Evolutionary conservation across 148 eudicot species (phyloP).

Genomic region (Cornus suecica): DNA sequence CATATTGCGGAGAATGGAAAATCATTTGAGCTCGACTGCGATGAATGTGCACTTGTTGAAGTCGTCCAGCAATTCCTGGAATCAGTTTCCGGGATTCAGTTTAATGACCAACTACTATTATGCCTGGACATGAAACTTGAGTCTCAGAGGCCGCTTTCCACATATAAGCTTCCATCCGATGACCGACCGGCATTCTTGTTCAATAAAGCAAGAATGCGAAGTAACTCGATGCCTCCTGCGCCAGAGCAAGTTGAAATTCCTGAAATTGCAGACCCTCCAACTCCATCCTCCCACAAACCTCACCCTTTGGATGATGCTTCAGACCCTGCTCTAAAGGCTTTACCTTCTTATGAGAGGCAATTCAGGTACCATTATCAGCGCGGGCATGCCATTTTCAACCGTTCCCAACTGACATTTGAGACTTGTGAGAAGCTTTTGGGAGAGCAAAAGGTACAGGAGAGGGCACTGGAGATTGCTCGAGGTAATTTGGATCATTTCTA

Average conservation of each 20-base stretch:
- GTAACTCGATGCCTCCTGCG: constrained; percentile 66
- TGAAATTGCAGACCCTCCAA: constrained; percentile 50
- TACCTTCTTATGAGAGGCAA: constrained; percentile 89
- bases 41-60: constrained; percentile 68
- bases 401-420: constrained; percentile 45
- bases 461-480: constrained; percentile 91
- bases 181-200: constrained; percentile 75
- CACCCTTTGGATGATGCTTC: constrained; percentile 85
- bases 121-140: constrained; percentile 87
- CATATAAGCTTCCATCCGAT: constrained; percentile 74
- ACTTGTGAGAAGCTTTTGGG: constrained; percentile 58
- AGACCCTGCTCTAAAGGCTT: constrained; percentile 92
- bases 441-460: constrained; percentile 89
- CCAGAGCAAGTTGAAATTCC: constrained; percentile 53
- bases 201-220: constrained; percentile 76
- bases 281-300: constrained; percentile 49
- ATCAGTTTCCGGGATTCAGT: constrained; percentile 57
- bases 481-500: constrained; percentile 77
- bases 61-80: constrained; percentile 59
- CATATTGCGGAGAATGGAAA: constrained; percentile 95
- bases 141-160: constrained; percentile 52
- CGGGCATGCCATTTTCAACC: constrained; percentile 67
- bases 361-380: constrained; percentile 85
- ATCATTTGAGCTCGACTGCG: constrained; percentile 72
- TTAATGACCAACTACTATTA: constrained; percentile 78